These are phyloP conservation scores for Arabidopsis suecica DNA, from an alignment of 345 rosid genomes.

Conservation along the genomic window DNA sequence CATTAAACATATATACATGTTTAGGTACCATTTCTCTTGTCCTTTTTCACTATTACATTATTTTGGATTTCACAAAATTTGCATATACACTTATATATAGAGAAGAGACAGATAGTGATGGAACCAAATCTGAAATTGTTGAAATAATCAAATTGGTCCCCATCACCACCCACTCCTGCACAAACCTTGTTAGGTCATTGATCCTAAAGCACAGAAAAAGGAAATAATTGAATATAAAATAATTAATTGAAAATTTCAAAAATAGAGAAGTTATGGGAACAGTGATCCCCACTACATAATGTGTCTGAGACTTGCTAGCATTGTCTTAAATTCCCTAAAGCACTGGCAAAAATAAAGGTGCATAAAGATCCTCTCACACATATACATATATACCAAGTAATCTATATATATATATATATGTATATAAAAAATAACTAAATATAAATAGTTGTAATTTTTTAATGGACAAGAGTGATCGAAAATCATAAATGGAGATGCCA, in stretches of 20 bases:
- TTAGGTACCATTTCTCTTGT: slow-evolving; percentile 29
- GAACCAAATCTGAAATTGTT: slow-evolving; percentile 44
- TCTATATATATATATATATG: neutral
- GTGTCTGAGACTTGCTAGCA: slow-evolving; percentile 48
- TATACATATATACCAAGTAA: slow-evolving; percentile 1
- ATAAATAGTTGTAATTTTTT: slow-evolving; percentile 16
- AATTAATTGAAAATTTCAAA: slow-evolving; percentile 10
- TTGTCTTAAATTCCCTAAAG: slow-evolving; percentile 47
- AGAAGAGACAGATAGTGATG: slow-evolving; percentile 44
- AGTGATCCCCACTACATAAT: slow-evolving; percentile 49
- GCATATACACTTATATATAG: neutral
- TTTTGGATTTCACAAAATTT: slow-evolving; percentile 17
- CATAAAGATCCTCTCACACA: slow-evolving; percentile 37
- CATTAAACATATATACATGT: slow-evolving; percentile 22
- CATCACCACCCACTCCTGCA: slow-evolving; percentile 45
- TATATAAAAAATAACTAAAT: neutral
- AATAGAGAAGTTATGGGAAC: slow-evolving; percentile 39
- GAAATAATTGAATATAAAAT: slow-evolving; percentile 7
- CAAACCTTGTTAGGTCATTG: slow-evolving; percentile 46
- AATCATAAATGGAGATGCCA: slow-evolving; percentile 44
- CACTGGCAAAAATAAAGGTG: slow-evolving; percentile 42
- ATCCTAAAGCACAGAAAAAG: slow-evolving; percentile 34
- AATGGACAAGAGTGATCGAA: slow-evolving; percentile 36
- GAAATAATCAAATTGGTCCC: slow-evolving; percentile 50
- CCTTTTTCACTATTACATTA: slow-evolving; percentile 23